Percentiles rank a stretch among this genome's conserved stretches.
These are phyloP conservation scores for Ciborinia camelliae DNA, from an alignment of 2,329 filamentous ascomycete species.

Conservation along the genomic window DNA sequence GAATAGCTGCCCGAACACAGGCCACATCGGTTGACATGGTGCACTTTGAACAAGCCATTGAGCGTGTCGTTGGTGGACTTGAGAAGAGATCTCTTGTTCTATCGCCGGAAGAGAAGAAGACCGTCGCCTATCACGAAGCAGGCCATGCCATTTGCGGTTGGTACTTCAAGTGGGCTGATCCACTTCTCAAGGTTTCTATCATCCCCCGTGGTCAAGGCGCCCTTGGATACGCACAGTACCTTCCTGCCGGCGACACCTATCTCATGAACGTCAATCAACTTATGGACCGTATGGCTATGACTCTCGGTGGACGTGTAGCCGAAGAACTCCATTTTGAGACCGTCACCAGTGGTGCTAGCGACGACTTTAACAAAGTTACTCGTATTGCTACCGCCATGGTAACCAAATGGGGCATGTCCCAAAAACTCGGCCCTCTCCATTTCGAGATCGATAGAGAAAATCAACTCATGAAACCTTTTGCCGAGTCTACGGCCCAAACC, in stretches of 20 bases:
- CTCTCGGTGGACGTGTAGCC: constrained; percentile 87
- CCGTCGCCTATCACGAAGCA: constrained; percentile 96
- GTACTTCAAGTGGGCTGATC: constrained; percentile 96
- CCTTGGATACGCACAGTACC: constrained; percentile 92
- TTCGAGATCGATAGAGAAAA: constrained; percentile 75
- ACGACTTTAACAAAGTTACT: constrained; percentile 98
- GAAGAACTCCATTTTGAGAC: constrained; percentile 97
- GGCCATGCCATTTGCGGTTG: constrained; percentile 98
- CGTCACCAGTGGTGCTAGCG: constrained; percentile 89
- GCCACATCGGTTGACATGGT: constrained; percentile 79
- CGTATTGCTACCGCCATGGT: constrained; percentile 96
- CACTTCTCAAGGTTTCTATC: constrained; percentile 95
- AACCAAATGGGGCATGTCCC: constrained; percentile 98
- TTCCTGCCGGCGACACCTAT: constrained; percentile 88
- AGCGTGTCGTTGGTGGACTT: constrained; percentile 91
- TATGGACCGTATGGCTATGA: constrained; percentile 99
- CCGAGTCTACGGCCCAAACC: constrained; percentile 84
- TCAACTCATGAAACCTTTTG: constrained; percentile 90
- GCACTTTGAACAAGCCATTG: constrained; percentile 96
- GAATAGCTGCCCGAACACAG: constrained; percentile 73
- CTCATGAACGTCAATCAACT: constrained; percentile 94
- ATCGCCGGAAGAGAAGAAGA: constrained; percentile 88
- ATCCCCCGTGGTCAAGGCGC: constrained; percentile 94
- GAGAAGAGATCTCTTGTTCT: constrained; percentile 97
- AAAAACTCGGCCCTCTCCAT: constrained; percentile 88